These are phyloP conservation scores for Aspergillus intermedius DNA, from an alignment of 2,329 filamentous ascomycete species.

Conservation along the genomic window DNA sequence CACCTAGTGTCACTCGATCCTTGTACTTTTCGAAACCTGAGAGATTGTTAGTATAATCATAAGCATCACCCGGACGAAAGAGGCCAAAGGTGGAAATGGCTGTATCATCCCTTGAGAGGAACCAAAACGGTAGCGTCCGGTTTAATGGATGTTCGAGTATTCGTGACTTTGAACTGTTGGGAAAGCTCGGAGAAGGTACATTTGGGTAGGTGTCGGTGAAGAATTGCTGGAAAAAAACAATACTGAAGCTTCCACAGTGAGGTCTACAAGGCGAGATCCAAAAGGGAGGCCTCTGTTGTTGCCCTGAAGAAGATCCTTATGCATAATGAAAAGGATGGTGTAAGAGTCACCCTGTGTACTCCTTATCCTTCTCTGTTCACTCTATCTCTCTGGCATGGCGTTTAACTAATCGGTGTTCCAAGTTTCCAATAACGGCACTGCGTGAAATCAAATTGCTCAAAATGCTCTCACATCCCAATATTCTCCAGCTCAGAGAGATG, in stretches of 20 bases:
- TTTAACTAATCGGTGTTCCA: background rate
- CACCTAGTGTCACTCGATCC: too few relatives aligned
- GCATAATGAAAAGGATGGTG: slow-evolving; percentile 97
- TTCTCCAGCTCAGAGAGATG: slow-evolving; percentile 89
- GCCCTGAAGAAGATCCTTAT: slow-evolving; percentile 98
- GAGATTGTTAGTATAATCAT: too few relatives aligned
- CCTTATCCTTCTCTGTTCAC: background rate
- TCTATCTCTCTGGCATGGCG: background rate
- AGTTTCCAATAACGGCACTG: slow-evolving; percentile 96
- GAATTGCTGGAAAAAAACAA: background rate
- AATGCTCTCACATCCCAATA: slow-evolving; percentile 83
- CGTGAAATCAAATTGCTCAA: slow-evolving; percentile 97
- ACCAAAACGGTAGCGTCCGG: slow-evolving; percentile 45
- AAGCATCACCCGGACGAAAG: background rate
- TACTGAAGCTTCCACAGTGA: slow-evolving; percentile 49
- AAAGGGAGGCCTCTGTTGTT: slow-evolving; percentile 66
- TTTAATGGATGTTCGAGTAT: slow-evolving; percentile 73
- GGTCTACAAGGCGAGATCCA: slow-evolving; percentile 81
- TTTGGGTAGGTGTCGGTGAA: slow-evolving; percentile 62
- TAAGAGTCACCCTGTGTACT: slow-evolving; percentile 37
- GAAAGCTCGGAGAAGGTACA: slow-evolving; percentile 79
- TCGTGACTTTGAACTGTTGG: slow-evolving; percentile 35
- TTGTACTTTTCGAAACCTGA: too few relatives aligned
- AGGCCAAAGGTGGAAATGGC: slow-evolving; percentile 23
- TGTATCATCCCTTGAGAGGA: slow-evolving; percentile 40